These are phyloP conservation scores for Nicotiana undulata DNA, from an alignment of 257 asterid genomes.

Conservation along the genomic window DNA sequence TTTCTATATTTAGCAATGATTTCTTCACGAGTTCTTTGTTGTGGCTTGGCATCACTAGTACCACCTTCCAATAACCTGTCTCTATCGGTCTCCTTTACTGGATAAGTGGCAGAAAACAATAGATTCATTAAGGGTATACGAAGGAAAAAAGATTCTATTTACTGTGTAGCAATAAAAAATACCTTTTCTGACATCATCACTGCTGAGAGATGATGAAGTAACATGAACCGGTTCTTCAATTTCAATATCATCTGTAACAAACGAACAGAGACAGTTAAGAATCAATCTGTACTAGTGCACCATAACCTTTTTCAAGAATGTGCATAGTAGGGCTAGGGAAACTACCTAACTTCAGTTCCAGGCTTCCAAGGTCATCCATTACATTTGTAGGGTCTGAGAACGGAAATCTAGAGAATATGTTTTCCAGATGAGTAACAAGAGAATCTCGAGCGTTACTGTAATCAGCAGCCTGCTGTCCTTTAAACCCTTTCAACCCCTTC, in stretches of 20 bases:
- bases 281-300: neutral
- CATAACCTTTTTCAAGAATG: neutral
- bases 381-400: constrained; percentile 47
- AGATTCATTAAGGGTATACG: constrained; percentile 2
- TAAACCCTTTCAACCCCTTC: constrained; percentile 74
- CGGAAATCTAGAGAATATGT: constrained; percentile 78
- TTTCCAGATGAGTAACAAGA: constrained; percentile 55
- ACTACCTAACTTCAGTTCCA: constrained; percentile 64
- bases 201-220: constrained; percentile 35
- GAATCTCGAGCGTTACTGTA: constrained; percentile 42
- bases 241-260: constrained; percentile 60
- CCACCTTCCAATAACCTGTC: constrained; percentile 71
- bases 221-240: constrained; percentile 56
- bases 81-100: constrained; percentile 56
- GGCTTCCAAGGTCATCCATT: constrained; percentile 27
- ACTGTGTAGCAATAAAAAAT: neutral
- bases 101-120: constrained; percentile 6
- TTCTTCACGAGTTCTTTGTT: constrained; percentile 70
- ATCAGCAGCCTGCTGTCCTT: constrained; percentile 35
- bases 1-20: constrained; percentile 85
- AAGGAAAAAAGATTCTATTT: neutral
- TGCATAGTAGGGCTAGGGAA: constrained; percentile 15
- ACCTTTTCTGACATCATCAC: constrained; percentile 39
- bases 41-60: constrained; percentile 55
- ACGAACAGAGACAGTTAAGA: constrained; percentile 3